phyloP scores from a whole-genome alignment of 805 yeast genomes.

The Kodamaea jinghongensis region DNA sequence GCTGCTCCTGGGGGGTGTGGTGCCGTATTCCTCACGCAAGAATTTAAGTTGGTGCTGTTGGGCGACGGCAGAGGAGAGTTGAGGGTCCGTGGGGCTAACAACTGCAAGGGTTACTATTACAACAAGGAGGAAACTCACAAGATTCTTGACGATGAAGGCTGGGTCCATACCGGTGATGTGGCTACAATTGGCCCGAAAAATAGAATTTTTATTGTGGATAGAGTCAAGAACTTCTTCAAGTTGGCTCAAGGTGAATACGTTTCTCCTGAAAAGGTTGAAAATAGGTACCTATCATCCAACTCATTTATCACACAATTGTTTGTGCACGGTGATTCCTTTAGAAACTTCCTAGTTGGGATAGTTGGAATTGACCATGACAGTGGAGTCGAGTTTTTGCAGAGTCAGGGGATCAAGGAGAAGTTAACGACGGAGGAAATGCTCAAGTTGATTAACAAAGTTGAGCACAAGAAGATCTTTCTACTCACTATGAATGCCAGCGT shows the following conservation, averaged over 20 bases:
- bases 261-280: constrained; percentile 42
- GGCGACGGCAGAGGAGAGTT: constrained; percentile 47
- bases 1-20: constrained; percentile 27
- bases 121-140: constrained; percentile 48
- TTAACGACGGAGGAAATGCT: constrained; percentile 17
- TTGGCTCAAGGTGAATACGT: constrained; percentile 44
- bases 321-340: constrained; percentile 32
- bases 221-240: constrained; percentile 46
- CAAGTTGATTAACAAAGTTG: constrained; percentile 20
- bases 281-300: constrained; percentile 28
- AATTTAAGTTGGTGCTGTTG: constrained; percentile 16
- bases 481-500: constrained; percentile 23
- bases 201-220: constrained; percentile 46
- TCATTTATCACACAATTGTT: constrained; percentile 28
- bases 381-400: constrained; percentile 20
- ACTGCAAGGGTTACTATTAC: constrained; percentile 49
- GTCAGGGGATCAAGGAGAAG: constrained; percentile 14
- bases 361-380: constrained; percentile 24
- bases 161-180: constrained; percentile 60
- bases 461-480: constrained; percentile 22
- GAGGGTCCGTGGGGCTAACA: constrained; percentile 54
- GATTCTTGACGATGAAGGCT: constrained; percentile 46
- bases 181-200: constrained; percentile 30
- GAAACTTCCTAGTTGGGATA: constrained; percentile 28
- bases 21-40: constrained; percentile 16